phyloP scores from a whole-genome alignment of 2,329 filamentous ascomycete genomes.

The Daldinia sp. region DNA sequence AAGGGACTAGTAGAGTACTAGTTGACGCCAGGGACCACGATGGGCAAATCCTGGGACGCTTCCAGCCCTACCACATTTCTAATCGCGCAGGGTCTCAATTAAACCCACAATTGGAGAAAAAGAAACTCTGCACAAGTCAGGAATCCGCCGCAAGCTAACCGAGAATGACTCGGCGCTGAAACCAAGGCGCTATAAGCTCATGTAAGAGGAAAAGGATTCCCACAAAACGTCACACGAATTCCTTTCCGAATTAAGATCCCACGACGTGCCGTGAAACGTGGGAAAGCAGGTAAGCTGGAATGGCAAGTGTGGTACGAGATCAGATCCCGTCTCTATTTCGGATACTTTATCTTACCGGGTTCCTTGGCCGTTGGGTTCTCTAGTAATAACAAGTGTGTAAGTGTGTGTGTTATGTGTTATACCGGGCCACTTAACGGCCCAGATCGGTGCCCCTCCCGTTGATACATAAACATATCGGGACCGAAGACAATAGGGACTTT shows the following conservation, averaged over 20 bases:
- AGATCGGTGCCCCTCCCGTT: background rate
- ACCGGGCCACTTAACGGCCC: background rate
- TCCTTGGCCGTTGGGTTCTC: no score
- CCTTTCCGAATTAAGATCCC: background rate
- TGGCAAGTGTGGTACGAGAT: background rate
- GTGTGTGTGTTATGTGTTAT: no score
- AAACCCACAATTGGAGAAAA: background rate
- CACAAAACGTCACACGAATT: background rate
- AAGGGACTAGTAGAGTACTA: constrained; percentile 9
- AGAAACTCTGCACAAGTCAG: background rate
- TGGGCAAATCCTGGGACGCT: background rate
- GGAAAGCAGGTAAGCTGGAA: background rate
- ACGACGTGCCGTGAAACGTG: background rate
- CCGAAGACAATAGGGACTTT: background rate
- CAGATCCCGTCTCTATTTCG: background rate
- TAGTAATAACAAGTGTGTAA: no score
- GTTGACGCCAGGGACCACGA: background rate
- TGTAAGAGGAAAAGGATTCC: background rate
- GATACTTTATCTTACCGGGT: no score
- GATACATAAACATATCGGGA: background rate
- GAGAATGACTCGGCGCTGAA: constrained; percentile 5
- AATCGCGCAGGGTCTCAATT: background rate
- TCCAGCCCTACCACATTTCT: constrained; percentile 5
- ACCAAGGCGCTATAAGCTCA: background rate
- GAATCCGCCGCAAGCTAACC: background rate